Percentiles rank a stretch among this genome's conserved stretches.
Evolutionary conservation across 768 basidiomycete genomes (phyloP).

Genomic region (Favolaschia claudopus): DNA sequence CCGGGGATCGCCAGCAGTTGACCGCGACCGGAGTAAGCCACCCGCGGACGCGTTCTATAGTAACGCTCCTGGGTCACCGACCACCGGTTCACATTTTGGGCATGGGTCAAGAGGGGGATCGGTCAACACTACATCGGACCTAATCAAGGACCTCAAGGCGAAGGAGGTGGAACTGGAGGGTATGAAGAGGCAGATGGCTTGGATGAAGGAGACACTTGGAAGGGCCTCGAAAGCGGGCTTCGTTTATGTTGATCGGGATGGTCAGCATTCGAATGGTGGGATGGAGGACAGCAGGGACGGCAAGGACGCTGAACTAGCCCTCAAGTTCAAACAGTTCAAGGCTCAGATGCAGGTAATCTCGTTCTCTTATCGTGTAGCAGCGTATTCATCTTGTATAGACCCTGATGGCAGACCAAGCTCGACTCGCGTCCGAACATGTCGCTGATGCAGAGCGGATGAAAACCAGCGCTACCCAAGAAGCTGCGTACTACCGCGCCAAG

Average conservation of each 20-base stretch:
- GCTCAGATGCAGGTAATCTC: constrained; percentile 82
- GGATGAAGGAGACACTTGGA: constrained; percentile 84
- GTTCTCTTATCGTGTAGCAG: not conserved
- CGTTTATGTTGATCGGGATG: constrained; percentile 64
- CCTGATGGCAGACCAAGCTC: constrained; percentile 78
- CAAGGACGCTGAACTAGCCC: constrained; percentile 70
- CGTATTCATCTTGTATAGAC: constrained; percentile 51
- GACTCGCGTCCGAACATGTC: constrained; percentile 76
- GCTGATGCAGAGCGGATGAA: constrained; percentile 82
- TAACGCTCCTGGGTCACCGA: constrained; percentile 50
- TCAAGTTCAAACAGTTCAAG: constrained; percentile 89
- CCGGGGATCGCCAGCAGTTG: constrained; percentile 56
- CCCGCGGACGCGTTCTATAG: constrained; percentile 71
- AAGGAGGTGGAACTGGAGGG: constrained; percentile 85
- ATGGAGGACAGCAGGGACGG: constrained; percentile 53
- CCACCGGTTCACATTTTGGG: constrained; percentile 49
- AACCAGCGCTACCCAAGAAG: constrained; percentile 86
- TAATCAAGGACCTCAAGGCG: constrained; percentile 79
- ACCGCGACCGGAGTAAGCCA: constrained; percentile 54
- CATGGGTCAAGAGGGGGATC: constrained; percentile 60
- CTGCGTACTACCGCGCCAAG: constrained; percentile 95
- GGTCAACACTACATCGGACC: constrained; percentile 75
- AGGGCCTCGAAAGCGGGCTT: constrained; percentile 84
- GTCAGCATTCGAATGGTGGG: constrained; percentile 44
- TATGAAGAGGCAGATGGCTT: constrained; percentile 77